Percentiles rank a stretch among this genome's conserved stretches.
phyloP scores from a whole-genome alignment of 2,329 filamentous ascomycete species.

The Thyridium curvatum region DNA sequence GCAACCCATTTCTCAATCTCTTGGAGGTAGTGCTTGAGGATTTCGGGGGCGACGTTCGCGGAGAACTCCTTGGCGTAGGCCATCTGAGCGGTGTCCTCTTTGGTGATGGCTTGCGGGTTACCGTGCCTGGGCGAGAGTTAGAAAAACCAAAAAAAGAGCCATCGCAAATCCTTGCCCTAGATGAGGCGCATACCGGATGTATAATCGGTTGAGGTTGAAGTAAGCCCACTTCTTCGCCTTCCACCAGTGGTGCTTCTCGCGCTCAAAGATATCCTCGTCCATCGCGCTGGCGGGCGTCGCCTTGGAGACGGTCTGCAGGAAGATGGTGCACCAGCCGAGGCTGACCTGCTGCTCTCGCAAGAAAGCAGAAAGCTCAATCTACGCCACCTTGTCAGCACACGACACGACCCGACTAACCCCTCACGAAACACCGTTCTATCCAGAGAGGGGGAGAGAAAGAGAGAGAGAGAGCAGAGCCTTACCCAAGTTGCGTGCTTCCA shows the following conservation, averaged over 20 bases:
- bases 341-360: conserved; percentile 77
- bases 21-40: conserved; percentile 86
- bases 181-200: conserved; percentile 61
- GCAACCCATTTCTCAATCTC: conserved; percentile 98
- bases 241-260: conserved; percentile 97
- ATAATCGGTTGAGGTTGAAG: conserved; percentile 92
- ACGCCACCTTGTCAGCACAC: conserved; percentile 20
- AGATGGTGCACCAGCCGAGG: conserved; percentile 93
- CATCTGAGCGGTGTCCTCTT: conserved; percentile 63
- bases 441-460: neutral
- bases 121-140: conserved; percentile 62
- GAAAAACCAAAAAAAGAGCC: neutral
- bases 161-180: neutral
- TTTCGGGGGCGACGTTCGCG: conserved; percentile 86
- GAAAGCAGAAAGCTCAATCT: conserved; percentile 80
- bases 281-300: conserved; percentile 73
- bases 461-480: conserved; percentile 26
- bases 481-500: conserved; percentile 99
- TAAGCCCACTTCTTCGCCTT: conserved; percentile 99
- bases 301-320: conserved; percentile 85
- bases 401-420: conserved; percentile 4
- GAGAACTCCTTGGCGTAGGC: conserved; percentile 89
- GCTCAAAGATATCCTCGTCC: conserved; percentile 71
- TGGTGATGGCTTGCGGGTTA: conserved; percentile 70
- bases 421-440: neutral